A percentile compares a stretch with the other conserved stretches of the same genome.
These are phyloP conservation scores for Penicillium pancosmium DNA, from an alignment of 495 filamentous ascomycete species.

Conservation along the genomic window DNA sequence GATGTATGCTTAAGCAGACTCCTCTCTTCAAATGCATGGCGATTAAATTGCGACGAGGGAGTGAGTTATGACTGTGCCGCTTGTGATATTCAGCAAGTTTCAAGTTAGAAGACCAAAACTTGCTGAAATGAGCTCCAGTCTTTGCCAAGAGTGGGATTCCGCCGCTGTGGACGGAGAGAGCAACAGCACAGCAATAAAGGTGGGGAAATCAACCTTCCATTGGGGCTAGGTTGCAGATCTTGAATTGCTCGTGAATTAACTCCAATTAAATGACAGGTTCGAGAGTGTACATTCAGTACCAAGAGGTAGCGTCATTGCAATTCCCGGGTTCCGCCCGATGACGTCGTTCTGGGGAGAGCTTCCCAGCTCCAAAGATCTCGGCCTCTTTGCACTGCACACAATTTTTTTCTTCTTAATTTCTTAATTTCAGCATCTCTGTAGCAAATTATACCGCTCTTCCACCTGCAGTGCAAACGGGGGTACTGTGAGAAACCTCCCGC, in stretches of 20 bases:
- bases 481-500: constrained; percentile 4
- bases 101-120: not conserved
- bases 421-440: not conserved
- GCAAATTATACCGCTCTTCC: constrained; percentile 3
- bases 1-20: not conserved
- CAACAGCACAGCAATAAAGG: constrained; percentile 13
- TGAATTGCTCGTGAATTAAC: constrained; percentile 10
- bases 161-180: constrained; percentile 4
- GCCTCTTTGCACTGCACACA: not conserved
- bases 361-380: constrained; percentile 9
- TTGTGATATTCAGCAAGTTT: not conserved
- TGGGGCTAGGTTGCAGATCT: constrained; percentile 5
- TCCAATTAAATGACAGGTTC: not conserved
- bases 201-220: constrained; percentile 10
- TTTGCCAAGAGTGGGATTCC: constrained; percentile 11
- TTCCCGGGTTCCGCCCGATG: constrained; percentile 28
- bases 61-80: no score
- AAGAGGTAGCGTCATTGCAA: constrained; percentile 15
- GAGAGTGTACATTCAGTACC: no score
- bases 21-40: not conserved
- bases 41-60: no score
- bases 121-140: constrained; percentile 5
- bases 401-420: not conserved
- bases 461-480: constrained; percentile 2
- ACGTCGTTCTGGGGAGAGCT: constrained; percentile 24